Conservation (phyloP, 257 asterid genomes). For the Coffea eugenioides region DNA sequence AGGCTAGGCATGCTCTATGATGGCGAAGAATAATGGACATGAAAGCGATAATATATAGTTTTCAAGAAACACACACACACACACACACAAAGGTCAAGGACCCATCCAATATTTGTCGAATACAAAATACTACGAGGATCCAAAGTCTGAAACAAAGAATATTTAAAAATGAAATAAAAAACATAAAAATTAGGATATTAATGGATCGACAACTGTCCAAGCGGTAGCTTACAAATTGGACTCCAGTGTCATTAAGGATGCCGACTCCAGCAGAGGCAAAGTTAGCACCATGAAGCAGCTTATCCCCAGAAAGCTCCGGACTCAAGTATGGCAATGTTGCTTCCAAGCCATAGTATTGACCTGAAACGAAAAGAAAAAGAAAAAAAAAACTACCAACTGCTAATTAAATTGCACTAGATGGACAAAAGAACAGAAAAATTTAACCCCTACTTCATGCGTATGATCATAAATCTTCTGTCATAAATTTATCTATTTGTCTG, state of each 20-base stretch:
- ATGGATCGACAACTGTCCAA: background rate
- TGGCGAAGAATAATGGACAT: background rate
- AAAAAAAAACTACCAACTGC: background rate
- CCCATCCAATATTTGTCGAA: too few species aligned
- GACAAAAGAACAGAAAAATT: background rate
- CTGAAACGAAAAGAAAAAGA: slow-evolving; percentile 15
- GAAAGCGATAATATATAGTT: background rate
- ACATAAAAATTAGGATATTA: background rate
- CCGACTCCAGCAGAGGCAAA: slow-evolving; percentile 86
- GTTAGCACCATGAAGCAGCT: slow-evolving; percentile 58
- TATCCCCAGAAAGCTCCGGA: slow-evolving; percentile 45
- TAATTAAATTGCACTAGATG: background rate
- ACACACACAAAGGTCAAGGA: too few species aligned
- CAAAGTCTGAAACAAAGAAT: background rate
- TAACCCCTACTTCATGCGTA: background rate
- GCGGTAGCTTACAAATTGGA: slow-evolving; percentile 43
- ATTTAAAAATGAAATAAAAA: background rate
- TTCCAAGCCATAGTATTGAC: slow-evolving; percentile 46
- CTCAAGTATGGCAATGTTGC: slow-evolving; percentile 55
- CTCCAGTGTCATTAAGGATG: slow-evolving; percentile 68
- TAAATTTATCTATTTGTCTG: background rate
- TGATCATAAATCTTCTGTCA: background rate
- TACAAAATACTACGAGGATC: background rate
- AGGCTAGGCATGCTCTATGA: too few species aligned
- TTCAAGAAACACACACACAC: too few species aligned